Evolutionary conservation across 306 rosid genomes (phyloP).

Genomic region (Betula pendula): DNA sequence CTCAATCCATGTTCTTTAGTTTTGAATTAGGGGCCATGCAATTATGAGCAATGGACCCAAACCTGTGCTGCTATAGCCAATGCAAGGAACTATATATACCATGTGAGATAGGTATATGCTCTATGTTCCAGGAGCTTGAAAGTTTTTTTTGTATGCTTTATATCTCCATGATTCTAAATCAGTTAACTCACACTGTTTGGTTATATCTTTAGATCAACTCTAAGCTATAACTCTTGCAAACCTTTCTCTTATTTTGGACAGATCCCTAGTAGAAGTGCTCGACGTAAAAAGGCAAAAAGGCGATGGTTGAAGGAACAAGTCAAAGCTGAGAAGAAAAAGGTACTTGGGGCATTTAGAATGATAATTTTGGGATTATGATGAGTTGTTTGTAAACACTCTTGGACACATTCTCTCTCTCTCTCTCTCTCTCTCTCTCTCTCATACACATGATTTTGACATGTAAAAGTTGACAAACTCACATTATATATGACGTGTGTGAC

Average conservation of each 20-base stretch:
- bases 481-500: neutral
- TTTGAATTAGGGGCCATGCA: neutral
- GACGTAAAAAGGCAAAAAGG: slow-evolving; percentile 83
- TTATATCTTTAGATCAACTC: neutral
- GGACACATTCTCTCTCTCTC: neutral
- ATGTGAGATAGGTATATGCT: neutral
- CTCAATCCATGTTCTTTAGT: neutral
- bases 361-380: neutral
- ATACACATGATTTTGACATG: neutral
- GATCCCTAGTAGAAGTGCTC: slow-evolving; percentile 86
- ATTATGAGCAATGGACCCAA: neutral
- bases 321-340: slow-evolving; percentile 60
- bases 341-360: slow-evolving; percentile 29
- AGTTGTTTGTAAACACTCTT: neutral
- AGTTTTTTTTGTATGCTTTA: slow-evolving; percentile 7
- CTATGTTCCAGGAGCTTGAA: slow-evolving; percentile 14
- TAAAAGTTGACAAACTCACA: neutral
- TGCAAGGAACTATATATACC: slow-evolving; percentile 16
- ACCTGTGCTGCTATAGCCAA: neutral
- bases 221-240: neutral
- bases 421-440: neutral
- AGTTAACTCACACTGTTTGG: slow-evolving; percentile 1
- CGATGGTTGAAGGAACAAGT: slow-evolving; percentile 74
- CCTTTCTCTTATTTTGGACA: slow-evolving; percentile 30
- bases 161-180: neutral